Base-by-base conservation (phyloP, 1,139 yeast species). In the Blastobotrys proliferans region DNA sequence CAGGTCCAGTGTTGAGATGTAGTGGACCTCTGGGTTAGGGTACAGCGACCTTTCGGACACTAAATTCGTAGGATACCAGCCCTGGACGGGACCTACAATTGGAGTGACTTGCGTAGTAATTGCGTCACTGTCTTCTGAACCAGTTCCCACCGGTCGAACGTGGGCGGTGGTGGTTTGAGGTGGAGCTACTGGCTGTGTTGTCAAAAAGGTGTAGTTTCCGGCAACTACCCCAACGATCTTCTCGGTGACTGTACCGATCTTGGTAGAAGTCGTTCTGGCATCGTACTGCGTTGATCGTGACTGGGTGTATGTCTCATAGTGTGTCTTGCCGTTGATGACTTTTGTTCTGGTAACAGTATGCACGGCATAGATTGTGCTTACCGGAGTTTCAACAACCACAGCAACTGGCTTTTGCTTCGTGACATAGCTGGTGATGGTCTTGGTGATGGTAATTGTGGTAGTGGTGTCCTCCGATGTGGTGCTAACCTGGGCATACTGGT, bases 401-500 rank as follows among this genome's bases (percentile, higher is more conserved):
- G 24, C 29, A 3, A 18, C 38, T 6, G 36, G 27, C n/a, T 16
- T 9, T n/a, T 17, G 17, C 25, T 20, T 6, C n/a, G 40, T 40
- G 19, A 35, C 21, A n/a, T 8, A 6, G 14, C 24, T 30, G 19
- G 38, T 40, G 24, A 26, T 27, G 21, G 40, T 41, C 20, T n/a
- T 25, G 13, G 13, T 3, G 3, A 22, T 24, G 10, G 24, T 10
- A 9, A 11, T 8, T 9, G 24, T 14, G 22, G 11, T 6, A 20
- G 6, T 11, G 19, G 35, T 31, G 13, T 17, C 9, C 13, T 27
- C 8, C 13, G 16, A 13, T 6, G 31, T 27, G 6, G 13, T 14
- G 6, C 17, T 27, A 9, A 14, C 31, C 16, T 27, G 17, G 8
- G 16, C 13, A 27, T 27, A 14, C 6, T 27, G 31, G 13, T 4